Evolutionary conservation across 2,329 filamentous ascomycete genomes (phyloP).

Genomic region (Lasiodiplodia gonubiensis): DNA sequence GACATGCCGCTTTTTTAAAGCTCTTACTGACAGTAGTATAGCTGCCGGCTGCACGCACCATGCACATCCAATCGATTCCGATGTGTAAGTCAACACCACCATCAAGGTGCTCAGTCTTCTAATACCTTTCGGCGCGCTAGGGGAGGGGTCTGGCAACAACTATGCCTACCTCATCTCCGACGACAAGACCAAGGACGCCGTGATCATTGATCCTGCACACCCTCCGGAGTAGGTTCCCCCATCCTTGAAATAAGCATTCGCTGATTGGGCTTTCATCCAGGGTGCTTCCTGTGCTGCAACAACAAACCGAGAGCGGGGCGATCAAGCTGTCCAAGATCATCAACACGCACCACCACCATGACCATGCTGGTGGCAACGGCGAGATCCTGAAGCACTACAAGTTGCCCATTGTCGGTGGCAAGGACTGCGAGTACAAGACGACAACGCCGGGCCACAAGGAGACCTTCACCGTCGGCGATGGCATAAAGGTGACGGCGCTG

Average conservation of each 20-base stretch:
- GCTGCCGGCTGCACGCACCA: constrained; percentile 54
- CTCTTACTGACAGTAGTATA: constrained; percentile 8
- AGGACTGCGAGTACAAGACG: constrained; percentile 81
- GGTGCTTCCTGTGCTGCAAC: constrained; percentile 70
- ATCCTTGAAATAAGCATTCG: not conserved
- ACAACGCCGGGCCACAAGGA: constrained; percentile 76
- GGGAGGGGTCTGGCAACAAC: constrained; percentile 79
- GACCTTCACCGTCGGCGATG: constrained; percentile 78
- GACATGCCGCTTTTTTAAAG: not conserved
- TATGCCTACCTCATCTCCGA: constrained; percentile 72
- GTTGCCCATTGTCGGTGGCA: constrained; percentile 84
- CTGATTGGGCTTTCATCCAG: constrained; percentile 44
- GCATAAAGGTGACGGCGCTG: constrained; percentile 82
- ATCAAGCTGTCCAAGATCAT: constrained; percentile 89
- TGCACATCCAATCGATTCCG: constrained; percentile 88
- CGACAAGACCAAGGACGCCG: constrained; percentile 56
- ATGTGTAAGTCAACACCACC: constrained; percentile 70
- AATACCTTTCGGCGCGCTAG: constrained; percentile 49
- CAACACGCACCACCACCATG: constrained; percentile 96
- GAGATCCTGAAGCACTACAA: constrained; percentile 73
- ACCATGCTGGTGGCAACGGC: constrained; percentile 91
- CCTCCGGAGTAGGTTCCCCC: constrained; percentile 69
- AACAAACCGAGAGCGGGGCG: constrained; percentile 70
- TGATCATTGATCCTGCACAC: constrained; percentile 80
- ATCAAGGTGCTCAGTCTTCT: constrained; percentile 24